Evolutionary conservation across 805 yeast genomes (phyloP), one percentile per base, ranked within the genome.

Genomic region (Candida andamanensis): DNA sequence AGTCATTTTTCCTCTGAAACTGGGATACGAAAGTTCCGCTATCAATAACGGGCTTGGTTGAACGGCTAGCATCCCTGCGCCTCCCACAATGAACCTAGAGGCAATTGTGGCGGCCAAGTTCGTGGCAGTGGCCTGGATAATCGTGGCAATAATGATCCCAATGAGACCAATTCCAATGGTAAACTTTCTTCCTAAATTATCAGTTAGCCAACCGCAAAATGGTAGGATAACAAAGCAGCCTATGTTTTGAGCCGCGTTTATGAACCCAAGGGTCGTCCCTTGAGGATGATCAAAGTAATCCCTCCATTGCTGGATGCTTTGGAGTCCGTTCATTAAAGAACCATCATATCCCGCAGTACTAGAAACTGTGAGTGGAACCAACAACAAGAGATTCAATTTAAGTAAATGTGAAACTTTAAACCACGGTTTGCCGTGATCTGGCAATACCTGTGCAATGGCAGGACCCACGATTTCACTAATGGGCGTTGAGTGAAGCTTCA

Each of bases 11-110:
- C 42, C 45, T 43, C 59, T 46, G 37, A 39, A 52, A n/a, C 52
- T 46, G 15, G 79, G 79, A 39, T 59, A 70, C 1, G 75, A 49
- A 13, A 71, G 38, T 42, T 74, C 78, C 4, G 74, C 60, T 24
- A 69, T 54, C 39, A 69, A 50, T 8, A 69, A 40, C 7, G 76
- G 72, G n/a, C 71, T 56, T 4, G 72, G 59, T 22, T 65, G 61
- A 22, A 54, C 56, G 5, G 68, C 61, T 24, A 68, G 37, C 42
- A 58, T 57, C 10, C 48, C 43, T 12, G 74, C 75, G 24, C 62
- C 44, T 37, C 76, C 76, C 28, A 72, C 48, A 18, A 72, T 37
- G 34, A 72, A 50, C 54, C 79, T 60, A 0, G 67, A 50, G 13
- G 47, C 67, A 28, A 70, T 53, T 40, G 66, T 60, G 41, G 53